These are phyloP conservation scores for Santalum album DNA, from an alignment of 164 flowering plant genomes.

Conservation along the genomic window DNA sequence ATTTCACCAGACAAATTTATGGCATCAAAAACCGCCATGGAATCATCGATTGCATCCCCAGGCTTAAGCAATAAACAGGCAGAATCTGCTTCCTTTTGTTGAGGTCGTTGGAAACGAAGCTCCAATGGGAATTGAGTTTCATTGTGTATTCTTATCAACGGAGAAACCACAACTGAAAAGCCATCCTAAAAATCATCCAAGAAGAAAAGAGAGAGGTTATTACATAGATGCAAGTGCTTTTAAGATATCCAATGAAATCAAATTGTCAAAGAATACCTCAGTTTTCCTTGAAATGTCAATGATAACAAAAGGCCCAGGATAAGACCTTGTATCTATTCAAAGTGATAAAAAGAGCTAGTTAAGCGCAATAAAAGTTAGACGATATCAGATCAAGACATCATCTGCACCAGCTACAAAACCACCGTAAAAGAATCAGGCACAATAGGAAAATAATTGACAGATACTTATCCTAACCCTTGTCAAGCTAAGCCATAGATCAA, in stretches of 20 bases:
- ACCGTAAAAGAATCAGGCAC: neutral
- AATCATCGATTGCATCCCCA: constrained; percentile 78
- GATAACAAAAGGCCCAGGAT: constrained; percentile 83
- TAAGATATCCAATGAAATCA: neutral
- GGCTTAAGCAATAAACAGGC: constrained; percentile 48
- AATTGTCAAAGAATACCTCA: constrained; percentile 39
- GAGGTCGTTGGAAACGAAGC: constrained; percentile 66
- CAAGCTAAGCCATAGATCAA: no score
- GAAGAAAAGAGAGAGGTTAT: neutral
- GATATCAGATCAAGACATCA: neutral
- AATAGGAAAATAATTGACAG: no score
- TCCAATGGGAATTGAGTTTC: constrained; percentile 67
- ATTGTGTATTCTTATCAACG: constrained; percentile 71
- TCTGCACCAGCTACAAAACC: neutral
- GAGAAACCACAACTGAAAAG: constrained; percentile 62
- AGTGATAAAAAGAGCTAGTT: neutral
- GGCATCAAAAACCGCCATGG: constrained; percentile 72
- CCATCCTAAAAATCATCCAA: constrained; percentile 56
- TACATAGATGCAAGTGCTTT: neutral
- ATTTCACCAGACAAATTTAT: constrained; percentile 51
- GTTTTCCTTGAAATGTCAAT: constrained; percentile 53
- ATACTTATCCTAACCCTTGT: no score
- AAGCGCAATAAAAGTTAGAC: constrained; percentile 2
- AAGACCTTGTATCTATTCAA: constrained; percentile 59
- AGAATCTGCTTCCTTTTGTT: constrained; percentile 44